These are phyloP conservation scores for Aspergillus nidulans DNA, from an alignment of 495 filamentous ascomycete species.

Conservation along the genomic window DNA sequence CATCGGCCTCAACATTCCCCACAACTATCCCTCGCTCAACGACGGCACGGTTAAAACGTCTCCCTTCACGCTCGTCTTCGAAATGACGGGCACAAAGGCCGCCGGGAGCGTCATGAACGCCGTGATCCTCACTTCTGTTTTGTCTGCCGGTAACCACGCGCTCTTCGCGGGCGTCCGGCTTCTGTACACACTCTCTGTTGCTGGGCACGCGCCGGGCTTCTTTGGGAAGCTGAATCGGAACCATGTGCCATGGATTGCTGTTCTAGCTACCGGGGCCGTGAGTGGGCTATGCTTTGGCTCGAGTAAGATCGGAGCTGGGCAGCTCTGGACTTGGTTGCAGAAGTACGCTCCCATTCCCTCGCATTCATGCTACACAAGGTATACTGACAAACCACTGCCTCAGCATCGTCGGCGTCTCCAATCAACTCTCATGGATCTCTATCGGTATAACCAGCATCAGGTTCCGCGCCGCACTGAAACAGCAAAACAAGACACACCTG, in stretches of 20 bases:
- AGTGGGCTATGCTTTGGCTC: conserved; percentile 57
- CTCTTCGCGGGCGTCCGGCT: conserved; percentile 51
- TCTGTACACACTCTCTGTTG: conserved; percentile 45
- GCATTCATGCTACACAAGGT: not conserved
- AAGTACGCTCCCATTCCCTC: conserved; percentile 29
- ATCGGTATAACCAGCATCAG: conserved; percentile 56
- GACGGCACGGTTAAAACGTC: conserved; percentile 37
- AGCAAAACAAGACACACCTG: conserved; percentile 52
- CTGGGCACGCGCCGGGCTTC: conserved; percentile 42
- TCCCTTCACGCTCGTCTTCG: conserved; percentile 52
- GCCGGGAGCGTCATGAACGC: conserved; percentile 55
- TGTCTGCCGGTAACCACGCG: conserved; percentile 51
- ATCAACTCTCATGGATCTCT: conserved; percentile 58
- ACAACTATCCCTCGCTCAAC: conserved; percentile 44
- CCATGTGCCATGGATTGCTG: conserved; percentile 55
- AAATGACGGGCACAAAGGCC: conserved; percentile 42
- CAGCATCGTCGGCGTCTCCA: conserved; percentile 57
- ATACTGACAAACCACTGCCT: not conserved
- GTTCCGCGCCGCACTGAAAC: conserved; percentile 51
- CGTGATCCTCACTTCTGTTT: conserved; percentile 50
- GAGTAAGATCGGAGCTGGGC: conserved; percentile 57
- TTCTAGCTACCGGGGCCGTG: conserved; percentile 51
- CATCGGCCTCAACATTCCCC: conserved; percentile 51
- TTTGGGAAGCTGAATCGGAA: conserved; percentile 52
- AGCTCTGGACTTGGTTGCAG: conserved; percentile 55